phyloP scores from a whole-genome alignment of 169 alveolate genomes.

The Plasmodium coatneyi region DNA sequence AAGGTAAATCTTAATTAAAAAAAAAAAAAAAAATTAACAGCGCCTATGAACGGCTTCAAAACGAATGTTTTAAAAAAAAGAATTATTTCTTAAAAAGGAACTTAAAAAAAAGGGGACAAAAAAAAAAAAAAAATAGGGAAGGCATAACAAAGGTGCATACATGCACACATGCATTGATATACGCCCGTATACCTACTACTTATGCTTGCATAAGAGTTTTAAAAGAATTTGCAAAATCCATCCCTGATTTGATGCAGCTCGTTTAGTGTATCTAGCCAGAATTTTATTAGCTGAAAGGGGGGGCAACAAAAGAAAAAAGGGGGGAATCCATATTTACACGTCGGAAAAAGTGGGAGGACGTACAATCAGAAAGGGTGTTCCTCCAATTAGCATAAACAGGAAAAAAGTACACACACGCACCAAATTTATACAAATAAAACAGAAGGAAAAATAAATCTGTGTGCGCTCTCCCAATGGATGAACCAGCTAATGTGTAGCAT shows the following conservation, averaged over 20 bases:
- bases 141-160: not conserved
- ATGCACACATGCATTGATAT: not conserved
- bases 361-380: not conserved
- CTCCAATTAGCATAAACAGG: not conserved
- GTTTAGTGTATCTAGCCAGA: constrained; percentile 47
- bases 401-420: not conserved
- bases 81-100: not conserved
- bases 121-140: not conserved
- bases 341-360: not conserved
- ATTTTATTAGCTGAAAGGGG: constrained; percentile 17
- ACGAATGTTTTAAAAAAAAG: not conserved
- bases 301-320: not conserved
- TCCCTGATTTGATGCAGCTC: constrained; percentile 40
- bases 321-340: not conserved
- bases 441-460: not conserved
- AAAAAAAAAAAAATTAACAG: not conserved
- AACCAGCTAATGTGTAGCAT: not conserved
- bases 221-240: constrained; percentile 47
- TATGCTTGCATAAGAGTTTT: not conserved
- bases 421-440: not conserved
- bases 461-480: not conserved
- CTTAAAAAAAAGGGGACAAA: not conserved
- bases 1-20: not conserved
- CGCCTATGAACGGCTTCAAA: not conserved
- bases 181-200: not conserved